phyloP scores from a whole-genome alignment of 1,284 basidiomycete genomes.

The Puccinia hordei region DNA sequence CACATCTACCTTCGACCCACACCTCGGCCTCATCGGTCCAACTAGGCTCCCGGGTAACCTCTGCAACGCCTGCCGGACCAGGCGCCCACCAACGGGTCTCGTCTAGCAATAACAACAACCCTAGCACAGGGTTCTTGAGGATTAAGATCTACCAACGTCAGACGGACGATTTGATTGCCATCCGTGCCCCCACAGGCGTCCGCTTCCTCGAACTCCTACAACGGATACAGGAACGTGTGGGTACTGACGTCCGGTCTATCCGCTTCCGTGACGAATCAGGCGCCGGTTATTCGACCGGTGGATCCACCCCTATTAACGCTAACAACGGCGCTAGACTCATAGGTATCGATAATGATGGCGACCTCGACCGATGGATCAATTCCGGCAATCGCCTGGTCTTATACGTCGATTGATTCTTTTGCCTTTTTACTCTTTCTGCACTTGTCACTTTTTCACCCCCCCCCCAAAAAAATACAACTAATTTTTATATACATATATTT shows the following conservation, averaged over 20 bases:
- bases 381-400: slow-evolving; percentile 82
- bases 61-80: slow-evolving; percentile 19
- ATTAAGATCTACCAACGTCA: slow-evolving; percentile 95
- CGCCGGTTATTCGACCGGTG: slow-evolving; percentile 24
- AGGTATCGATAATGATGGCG: slow-evolving; percentile 70
- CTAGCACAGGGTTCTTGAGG: slow-evolving; percentile 71
- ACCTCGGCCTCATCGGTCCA: slow-evolving; percentile 14
- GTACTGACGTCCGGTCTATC: slow-evolving; percentile 71
- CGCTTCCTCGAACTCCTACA: slow-evolving; percentile 80
- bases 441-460: not conserved
- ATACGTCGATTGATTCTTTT: slow-evolving; percentile 66
- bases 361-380: slow-evolving; percentile 77
- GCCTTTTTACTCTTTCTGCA: not conserved
- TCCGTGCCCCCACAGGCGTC: slow-evolving; percentile 88
- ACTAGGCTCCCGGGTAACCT: not conserved
- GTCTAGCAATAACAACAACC: slow-evolving; percentile 9
- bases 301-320: not conserved
- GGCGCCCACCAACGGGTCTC: slow-evolving; percentile 7
- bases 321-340: slow-evolving; percentile 62
- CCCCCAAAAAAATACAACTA: not conserved
- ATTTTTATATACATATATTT: not conserved
- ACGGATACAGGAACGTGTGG: slow-evolving; percentile 84
- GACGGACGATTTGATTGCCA: slow-evolving; percentile 91
- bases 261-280: slow-evolving; percentile 70
- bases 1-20: slow-evolving; percentile 14